Conservation (phyloP, 2,329 filamentous ascomycete species). For the Davidsoniella virescens region DNA sequence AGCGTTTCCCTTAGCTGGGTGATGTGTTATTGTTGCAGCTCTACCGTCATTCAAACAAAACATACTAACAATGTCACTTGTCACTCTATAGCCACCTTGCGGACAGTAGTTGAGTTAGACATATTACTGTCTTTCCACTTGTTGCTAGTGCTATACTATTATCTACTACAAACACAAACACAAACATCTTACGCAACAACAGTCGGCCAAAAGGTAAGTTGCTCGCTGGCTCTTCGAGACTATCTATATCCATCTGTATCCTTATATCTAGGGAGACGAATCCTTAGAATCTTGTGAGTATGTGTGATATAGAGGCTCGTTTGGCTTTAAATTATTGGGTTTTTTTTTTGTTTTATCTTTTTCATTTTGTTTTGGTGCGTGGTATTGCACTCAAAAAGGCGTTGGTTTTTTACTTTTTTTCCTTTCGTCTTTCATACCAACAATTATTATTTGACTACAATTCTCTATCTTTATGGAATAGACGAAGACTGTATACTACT, state of each 20-base stretch:
- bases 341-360: not conserved
- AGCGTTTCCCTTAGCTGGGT: too few species aligned
- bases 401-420: slow-evolving; percentile 4
- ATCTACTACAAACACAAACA: not conserved
- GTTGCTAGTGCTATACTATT: not conserved
- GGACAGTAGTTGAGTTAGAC: slow-evolving; percentile 6
- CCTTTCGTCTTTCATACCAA: not conserved
- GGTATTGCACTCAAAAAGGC: slow-evolving; percentile 6
- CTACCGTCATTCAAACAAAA: not conserved
- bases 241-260: too few species aligned
- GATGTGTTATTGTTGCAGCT: not conserved
- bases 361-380: not conserved
- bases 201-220: slow-evolving; percentile 3
- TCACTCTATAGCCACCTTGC: slow-evolving; percentile 9
- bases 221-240: not conserved
- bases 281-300: not conserved
- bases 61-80: not conserved
- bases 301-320: too few species aligned
- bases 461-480: not conserved
- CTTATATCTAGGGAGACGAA: not conserved
- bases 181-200: not conserved
- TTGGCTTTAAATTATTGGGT: too few species aligned
- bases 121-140: not conserved
- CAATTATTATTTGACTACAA: too few species aligned
- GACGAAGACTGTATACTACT: not conserved